These are phyloP conservation scores for Chlorella variabilis DNA, from an alignment of 163 green algal species.

Conservation along the genomic window DNA sequence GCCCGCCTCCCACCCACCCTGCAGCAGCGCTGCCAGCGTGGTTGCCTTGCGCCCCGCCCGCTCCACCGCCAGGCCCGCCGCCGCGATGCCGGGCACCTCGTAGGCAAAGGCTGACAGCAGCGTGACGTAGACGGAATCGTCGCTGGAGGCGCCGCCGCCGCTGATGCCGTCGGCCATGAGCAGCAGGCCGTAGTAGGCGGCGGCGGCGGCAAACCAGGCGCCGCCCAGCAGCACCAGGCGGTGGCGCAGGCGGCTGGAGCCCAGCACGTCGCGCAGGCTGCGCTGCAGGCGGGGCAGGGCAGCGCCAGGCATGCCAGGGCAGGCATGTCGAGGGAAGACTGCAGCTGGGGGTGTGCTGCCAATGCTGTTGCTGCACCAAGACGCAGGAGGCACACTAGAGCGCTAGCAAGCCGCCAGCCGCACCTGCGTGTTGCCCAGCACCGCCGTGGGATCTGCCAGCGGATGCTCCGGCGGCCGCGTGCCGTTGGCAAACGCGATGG, in stretches of 20 bases:
- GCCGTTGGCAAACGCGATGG: conserved; percentile 56
- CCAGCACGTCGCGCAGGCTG: conserved; percentile 46
- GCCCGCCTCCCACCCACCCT: conserved; percentile 35
- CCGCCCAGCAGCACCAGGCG: conserved; percentile 46
- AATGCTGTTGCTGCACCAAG: too few relatives aligned
- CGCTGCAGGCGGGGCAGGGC: neutral
- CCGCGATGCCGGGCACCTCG: conserved; percentile 42
- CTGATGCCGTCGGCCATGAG: conserved; percentile 9
- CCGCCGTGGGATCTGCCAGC: conserved; percentile 49
- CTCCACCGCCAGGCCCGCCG: conserved; percentile 37
- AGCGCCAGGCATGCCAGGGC: neutral
- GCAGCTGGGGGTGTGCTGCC: too few relatives aligned
- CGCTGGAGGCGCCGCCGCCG: neutral
- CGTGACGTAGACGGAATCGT: conserved; percentile 36
- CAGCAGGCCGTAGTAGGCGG: conserved; percentile 39
- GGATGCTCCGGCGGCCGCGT: conserved; percentile 53
- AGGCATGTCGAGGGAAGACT: too few relatives aligned
- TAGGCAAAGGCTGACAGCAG: conserved; percentile 28
- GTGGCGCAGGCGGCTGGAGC: conserved; percentile 44
- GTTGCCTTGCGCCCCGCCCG: conserved; percentile 44
- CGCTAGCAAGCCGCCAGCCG: neutral
- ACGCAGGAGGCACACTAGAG: too few relatives aligned
- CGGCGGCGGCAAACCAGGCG: conserved; percentile 32
- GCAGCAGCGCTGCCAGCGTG: conserved; percentile 23
- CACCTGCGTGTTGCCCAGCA: conserved; percentile 37